phyloP scores from a whole-genome alignment of 345 rosid genomes.

The Draba incana region DNA sequence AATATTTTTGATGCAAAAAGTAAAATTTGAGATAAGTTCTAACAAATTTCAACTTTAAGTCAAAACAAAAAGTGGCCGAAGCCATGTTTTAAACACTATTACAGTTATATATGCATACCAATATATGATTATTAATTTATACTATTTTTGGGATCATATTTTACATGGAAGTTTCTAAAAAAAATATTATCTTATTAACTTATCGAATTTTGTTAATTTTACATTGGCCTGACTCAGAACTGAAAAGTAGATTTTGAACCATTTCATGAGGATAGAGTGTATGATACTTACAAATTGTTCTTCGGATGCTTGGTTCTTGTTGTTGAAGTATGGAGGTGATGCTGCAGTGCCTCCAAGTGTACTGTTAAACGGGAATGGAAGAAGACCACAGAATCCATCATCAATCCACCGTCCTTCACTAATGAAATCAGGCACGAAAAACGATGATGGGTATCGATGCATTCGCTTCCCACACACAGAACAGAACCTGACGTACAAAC shows the following conservation, averaged over 20 bases:
- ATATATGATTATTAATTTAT: too few species aligned
- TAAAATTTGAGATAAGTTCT: too few species aligned
- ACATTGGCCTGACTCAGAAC: too few species aligned
- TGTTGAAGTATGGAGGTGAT: conserved; percentile 83
- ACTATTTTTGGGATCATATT: too few species aligned
- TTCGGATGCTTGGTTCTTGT: conserved; percentile 82
- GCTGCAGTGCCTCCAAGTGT: conserved; percentile 92
- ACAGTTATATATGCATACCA: too few species aligned
- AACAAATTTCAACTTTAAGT: too few species aligned
- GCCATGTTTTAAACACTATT: too few species aligned
- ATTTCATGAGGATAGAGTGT: neutral
- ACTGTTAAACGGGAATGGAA: conserved; percentile 86
- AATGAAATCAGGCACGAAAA: conserved; percentile 74
- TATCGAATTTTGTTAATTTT: too few species aligned
- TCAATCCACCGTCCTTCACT: conserved; percentile 85
- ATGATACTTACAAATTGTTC: conserved; percentile 69
- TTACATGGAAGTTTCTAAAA: too few species aligned
- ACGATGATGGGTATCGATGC: conserved; percentile 97
- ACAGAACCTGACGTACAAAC: conserved; percentile 64
- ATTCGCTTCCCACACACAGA: conserved; percentile 94
- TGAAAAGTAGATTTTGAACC: neutral
- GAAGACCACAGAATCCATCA: conserved; percentile 95
- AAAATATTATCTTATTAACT: too few species aligned
- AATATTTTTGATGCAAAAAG: too few species aligned
- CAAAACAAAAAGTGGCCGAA: too few species aligned